A percentile compares a stretch with the other conserved stretches of the same genome.
Evolutionary conservation across 208 protist species (phyloP).

Genomic region (Leishmania arabica): DNA sequence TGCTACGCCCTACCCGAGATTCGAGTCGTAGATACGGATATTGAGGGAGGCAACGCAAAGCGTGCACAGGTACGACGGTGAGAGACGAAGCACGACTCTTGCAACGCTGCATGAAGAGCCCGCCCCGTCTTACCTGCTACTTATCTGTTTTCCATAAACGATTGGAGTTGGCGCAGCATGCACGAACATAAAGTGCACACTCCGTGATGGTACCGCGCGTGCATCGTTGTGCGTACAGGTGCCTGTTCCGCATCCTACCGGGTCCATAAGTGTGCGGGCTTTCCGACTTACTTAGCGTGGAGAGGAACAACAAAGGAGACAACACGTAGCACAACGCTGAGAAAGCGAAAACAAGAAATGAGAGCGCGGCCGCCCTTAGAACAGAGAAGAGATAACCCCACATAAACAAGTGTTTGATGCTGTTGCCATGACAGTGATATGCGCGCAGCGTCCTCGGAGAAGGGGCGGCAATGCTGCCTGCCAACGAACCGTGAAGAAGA

Average conservation of each 20-base stretch:
- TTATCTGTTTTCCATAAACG: neutral
- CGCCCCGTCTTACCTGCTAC: neutral
- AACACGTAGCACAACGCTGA: neutral
- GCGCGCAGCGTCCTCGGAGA: neutral
- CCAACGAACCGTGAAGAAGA: neutral
- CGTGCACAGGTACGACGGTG: neutral
- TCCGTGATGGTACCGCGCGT: neutral
- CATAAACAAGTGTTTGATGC: neutral
- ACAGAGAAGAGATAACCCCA: neutral
- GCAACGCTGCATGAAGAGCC: neutral
- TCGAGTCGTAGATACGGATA: neutral
- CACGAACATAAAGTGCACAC: neutral
- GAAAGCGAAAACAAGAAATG: neutral
- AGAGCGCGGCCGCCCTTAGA: neutral
- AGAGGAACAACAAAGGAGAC: neutral
- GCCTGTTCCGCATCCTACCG: neutral
- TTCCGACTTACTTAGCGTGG: constrained; percentile 11
- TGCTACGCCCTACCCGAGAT: neutral
- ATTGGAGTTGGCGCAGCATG: neutral
- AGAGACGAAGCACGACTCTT: neutral
- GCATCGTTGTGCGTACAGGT: neutral
- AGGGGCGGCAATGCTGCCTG: neutral
- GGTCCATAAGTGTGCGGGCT: neutral
- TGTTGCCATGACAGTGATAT: neutral
- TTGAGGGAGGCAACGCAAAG: neutral